Percentiles rank a stretch among this genome's conserved stretches.
These are phyloP conservation scores for Hypoxylon fuscum DNA, from an alignment of 495 filamentous ascomycete genomes.

Conservation along the genomic window DNA sequence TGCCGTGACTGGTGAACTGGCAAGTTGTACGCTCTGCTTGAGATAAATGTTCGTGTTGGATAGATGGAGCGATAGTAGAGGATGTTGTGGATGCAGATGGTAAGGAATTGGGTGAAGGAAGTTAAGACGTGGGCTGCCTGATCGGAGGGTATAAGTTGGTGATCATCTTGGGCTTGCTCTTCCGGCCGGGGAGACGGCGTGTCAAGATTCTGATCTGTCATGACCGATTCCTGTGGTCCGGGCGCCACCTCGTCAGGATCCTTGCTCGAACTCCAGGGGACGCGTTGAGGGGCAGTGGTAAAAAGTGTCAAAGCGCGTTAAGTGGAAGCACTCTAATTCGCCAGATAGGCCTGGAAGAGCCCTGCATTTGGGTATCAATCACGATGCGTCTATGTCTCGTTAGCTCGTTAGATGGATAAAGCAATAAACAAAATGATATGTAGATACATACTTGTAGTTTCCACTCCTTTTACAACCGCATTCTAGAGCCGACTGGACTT, in stretches of 20 bases:
- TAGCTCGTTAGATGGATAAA: too few species aligned
- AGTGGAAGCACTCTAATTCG: conserved; percentile 19
- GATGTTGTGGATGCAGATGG: conserved; percentile 90
- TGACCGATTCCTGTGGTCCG: background rate
- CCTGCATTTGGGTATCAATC: too few species aligned
- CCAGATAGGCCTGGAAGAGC: too few species aligned
- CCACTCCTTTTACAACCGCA: too few species aligned
- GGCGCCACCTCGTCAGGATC: background rate
- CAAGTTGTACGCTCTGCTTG: conserved; percentile 85
- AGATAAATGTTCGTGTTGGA: conserved; percentile 79
- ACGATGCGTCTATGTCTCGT: too few species aligned
- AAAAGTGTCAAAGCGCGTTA: conserved; percentile 15
- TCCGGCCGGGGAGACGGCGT: conserved; percentile 12
- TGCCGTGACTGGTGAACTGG: conserved; percentile 90
- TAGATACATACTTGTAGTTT: too few species aligned
- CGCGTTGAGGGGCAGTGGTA: conserved; percentile 31
- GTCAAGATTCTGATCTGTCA: background rate
- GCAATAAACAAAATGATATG: too few species aligned
- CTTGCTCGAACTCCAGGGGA: background rate
- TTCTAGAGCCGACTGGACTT: too few species aligned
- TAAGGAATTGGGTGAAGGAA: conserved; percentile 80
- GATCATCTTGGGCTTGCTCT: conserved; percentile 21
- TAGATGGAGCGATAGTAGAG: conserved; percentile 89
- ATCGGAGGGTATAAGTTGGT: conserved; percentile 40
- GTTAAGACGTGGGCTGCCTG: conserved; percentile 58